A percentile compares a stretch with the other conserved stretches of the same genome.
These are phyloP conservation scores for Calonectria leucothoes DNA, from an alignment of 2,329 filamentous ascomycete species.

Conservation along the genomic window DNA sequence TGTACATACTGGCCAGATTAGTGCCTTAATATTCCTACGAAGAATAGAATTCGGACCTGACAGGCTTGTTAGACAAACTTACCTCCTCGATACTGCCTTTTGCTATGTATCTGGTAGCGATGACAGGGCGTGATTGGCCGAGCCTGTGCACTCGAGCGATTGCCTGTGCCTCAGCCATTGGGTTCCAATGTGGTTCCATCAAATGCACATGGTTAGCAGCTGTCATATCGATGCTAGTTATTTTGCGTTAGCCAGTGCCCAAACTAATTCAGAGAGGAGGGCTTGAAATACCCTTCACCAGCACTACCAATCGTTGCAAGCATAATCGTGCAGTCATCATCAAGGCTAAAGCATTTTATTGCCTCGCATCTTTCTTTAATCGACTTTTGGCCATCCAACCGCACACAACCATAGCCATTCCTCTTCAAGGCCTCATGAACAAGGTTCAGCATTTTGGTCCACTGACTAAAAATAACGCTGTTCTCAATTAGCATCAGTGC, in stretches of 20 bases:
- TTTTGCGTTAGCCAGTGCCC: background rate
- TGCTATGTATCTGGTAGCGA: background rate
- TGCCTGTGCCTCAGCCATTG: constrained; percentile 4
- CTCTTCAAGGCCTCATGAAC: constrained; percentile 28
- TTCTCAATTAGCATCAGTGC: background rate
- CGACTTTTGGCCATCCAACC: constrained; percentile 42
- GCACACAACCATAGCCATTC: constrained; percentile 22
- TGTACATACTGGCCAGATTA: background rate
- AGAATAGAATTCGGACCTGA: background rate
- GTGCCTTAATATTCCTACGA: background rate
- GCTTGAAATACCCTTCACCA: constrained; percentile 32
- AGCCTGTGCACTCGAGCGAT: background rate
- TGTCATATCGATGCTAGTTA: background rate
- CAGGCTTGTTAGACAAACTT: background rate
- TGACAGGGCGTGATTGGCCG: background rate
- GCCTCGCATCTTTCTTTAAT: constrained; percentile 20
- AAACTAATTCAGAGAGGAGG: background rate
- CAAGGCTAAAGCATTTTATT: constrained; percentile 24
- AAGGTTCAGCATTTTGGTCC: constrained; percentile 42
- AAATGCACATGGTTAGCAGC: background rate
- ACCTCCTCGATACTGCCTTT: background rate
- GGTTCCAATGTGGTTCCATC: constrained; percentile 5
- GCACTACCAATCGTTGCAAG: constrained; percentile 46
- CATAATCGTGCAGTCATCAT: constrained; percentile 38
- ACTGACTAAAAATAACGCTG: constrained; percentile 23